phyloP scores from a whole-genome alignment of 225 moss, liverwort and hornwort species.

The Climacium dendroides region DNA sequence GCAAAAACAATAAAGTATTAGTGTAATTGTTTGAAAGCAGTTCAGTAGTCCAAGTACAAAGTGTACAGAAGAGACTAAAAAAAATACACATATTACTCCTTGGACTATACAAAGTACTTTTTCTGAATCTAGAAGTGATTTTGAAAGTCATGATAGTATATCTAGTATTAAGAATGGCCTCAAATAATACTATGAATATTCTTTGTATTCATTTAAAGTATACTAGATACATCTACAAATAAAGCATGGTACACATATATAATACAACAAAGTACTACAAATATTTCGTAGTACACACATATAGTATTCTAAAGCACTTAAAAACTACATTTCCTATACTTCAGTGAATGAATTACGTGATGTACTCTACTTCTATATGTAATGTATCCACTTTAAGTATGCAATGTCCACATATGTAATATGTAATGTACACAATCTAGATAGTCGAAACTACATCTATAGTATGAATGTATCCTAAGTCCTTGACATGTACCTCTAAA shows the following conservation, averaged over 20 bases:
- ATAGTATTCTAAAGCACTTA: not conserved
- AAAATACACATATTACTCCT: not conserved
- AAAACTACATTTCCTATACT: not conserved
- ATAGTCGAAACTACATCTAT: not conserved
- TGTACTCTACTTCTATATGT: not conserved
- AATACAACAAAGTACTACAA: not conserved
- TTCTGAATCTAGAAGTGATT: not conserved
- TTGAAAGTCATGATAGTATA: fast-evolving
- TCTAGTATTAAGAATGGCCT: not conserved
- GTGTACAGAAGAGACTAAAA: not conserved
- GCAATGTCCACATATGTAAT: too few species aligned
- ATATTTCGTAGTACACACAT: not conserved
- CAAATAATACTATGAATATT: not conserved
- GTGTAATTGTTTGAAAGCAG: not conserved
- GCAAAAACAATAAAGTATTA: not conserved
- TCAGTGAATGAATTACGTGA: not conserved
- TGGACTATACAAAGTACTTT: not conserved
- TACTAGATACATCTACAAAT: fast-evolving
- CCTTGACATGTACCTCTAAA: not conserved
- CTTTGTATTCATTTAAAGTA: not conserved
- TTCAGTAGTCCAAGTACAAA: not conserved
- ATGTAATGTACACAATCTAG: too few species aligned
- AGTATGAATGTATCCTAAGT: not conserved
- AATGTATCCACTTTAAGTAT: not conserved
- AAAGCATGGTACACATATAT: too few species aligned